Conservation (phyloP, 2,329 filamentous ascomycete genomes). For the Epichloe elymi region DNA sequence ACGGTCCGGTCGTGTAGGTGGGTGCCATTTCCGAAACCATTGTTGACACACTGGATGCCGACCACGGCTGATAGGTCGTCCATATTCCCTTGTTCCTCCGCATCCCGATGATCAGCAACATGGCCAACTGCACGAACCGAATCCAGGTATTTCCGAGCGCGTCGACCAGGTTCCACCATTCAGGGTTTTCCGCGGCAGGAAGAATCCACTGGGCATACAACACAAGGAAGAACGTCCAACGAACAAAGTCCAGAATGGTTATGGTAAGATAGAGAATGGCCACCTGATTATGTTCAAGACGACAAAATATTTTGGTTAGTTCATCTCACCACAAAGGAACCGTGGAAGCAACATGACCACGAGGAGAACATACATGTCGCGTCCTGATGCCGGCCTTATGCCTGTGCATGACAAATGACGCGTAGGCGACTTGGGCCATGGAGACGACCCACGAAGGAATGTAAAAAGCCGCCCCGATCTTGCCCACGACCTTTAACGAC, state of each 20-base stretch:
- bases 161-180: slow-evolving; percentile 6
- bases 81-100: slow-evolving; percentile 5
- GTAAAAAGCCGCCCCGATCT: slow-evolving; percentile 5
- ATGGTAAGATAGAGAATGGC: slow-evolving; percentile 4
- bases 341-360: neutral
- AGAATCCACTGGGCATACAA: slow-evolving; percentile 6
- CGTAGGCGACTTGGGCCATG: slow-evolving; percentile 4
- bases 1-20: neutral
- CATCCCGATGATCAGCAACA: slow-evolving; percentile 6
- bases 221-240: slow-evolving; percentile 5
- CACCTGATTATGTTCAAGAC: neutral
- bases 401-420: slow-evolving; percentile 6
- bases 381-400: slow-evolving; percentile 4
- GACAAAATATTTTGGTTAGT: neutral
- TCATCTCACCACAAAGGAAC: too few species aligned
- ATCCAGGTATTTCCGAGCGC: slow-evolving; percentile 6
- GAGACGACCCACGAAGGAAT: slow-evolving; percentile 5
- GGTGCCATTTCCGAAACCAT: slow-evolving; percentile 2
- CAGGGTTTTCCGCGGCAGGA: slow-evolving; percentile 1
- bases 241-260: slow-evolving; percentile 3
- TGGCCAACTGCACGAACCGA: slow-evolving; percentile 1
- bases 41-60: neutral
- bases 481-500: slow-evolving; percentile 5
- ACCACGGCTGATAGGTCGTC: slow-evolving; percentile 5
- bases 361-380: slow-evolving; percentile 1